Evolutionary conservation across 352 stramenopile genomes (phyloP).

Genomic region (Achlya hypogyna): DNA sequence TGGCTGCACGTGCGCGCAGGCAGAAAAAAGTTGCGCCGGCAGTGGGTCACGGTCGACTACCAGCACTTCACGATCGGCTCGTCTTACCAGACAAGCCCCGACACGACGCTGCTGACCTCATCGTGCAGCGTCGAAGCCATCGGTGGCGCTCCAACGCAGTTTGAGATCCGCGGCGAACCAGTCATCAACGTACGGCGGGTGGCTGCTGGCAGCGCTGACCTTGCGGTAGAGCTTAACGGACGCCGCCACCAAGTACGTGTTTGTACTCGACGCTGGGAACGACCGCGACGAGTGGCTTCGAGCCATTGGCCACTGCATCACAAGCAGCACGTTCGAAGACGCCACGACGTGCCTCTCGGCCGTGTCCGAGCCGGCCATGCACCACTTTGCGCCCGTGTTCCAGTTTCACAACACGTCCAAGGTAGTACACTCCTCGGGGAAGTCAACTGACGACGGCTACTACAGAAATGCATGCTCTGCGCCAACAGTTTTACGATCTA

Average conservation of each 20-base stretch:
- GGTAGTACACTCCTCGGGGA: background rate
- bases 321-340: conserved; percentile 32
- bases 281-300: conserved; percentile 79
- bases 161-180: background rate
- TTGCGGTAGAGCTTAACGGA: conserved; percentile 25
- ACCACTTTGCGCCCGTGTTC: conserved; percentile 53
- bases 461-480: conserved; percentile 70
- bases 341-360: conserved; percentile 38
- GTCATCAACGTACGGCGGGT: background rate
- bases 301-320: conserved; percentile 66
- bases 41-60: conserved; percentile 20
- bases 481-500: conserved; percentile 75
- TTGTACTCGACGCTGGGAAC: conserved; percentile 47
- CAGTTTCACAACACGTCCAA: background rate
- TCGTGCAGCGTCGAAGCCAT: conserved; percentile 40
- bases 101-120: conserved; percentile 1
- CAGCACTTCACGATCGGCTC: conserved; percentile 1
- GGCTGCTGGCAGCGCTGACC: background rate
- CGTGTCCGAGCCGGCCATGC: conserved; percentile 67
- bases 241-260: conserved; percentile 38
- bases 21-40: conserved; percentile 4
- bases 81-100: conserved; percentile 8
- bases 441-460: too few relatives aligned
- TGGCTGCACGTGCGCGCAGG: conserved; percentile 34
- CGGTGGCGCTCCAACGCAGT: conserved; percentile 24